phyloP scores from a whole-genome alignment of 208 protist species.

The Crithidia thermophila region DNA sequence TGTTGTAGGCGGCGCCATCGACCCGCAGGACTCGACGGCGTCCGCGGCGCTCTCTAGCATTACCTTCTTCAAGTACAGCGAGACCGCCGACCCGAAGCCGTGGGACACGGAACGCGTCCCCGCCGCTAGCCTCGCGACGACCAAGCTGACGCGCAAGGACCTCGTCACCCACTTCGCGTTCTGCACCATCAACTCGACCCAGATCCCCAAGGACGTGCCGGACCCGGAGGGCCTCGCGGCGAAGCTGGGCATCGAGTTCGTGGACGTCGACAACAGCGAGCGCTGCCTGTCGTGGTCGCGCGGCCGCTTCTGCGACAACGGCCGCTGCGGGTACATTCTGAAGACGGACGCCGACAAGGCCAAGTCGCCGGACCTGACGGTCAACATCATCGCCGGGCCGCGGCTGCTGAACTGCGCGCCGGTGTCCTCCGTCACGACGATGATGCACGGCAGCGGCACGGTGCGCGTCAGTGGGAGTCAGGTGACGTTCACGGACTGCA shows the following conservation, averaged over 20 bases:
- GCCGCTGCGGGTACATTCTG: slow-evolving; percentile 83
- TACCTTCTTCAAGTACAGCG: slow-evolving; percentile 80
- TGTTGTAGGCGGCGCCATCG: slow-evolving; percentile 80
- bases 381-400: slow-evolving; percentile 79
- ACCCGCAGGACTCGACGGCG: slow-evolving; percentile 55
- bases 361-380: slow-evolving; percentile 42
- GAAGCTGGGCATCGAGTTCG: slow-evolving; percentile 71
- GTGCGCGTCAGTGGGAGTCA: slow-evolving; percentile 53
- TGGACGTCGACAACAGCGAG: slow-evolving; percentile 64
- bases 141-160: slow-evolving; percentile 38
- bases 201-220: slow-evolving; percentile 10
- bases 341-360: slow-evolving; percentile 59
- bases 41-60: slow-evolving; percentile 69
- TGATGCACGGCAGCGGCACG: slow-evolving; percentile 59
- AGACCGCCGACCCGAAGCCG: slow-evolving; percentile 43
- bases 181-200: slow-evolving; percentile 42
- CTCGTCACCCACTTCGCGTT: slow-evolving; percentile 77
- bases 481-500: slow-evolving; percentile 70
- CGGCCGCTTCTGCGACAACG: slow-evolving; percentile 85
- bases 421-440: slow-evolving; percentile 43
- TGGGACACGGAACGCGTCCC: slow-evolving; percentile 60
- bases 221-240: slow-evolving; percentile 49
- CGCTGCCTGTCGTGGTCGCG: slow-evolving; percentile 55
- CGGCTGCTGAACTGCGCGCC: slow-evolving; percentile 55
- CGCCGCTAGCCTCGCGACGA: slow-evolving; percentile 26